Conservation (phyloP, 345 rosid genomes). For the Cardiospermum halicacabum region DNA sequence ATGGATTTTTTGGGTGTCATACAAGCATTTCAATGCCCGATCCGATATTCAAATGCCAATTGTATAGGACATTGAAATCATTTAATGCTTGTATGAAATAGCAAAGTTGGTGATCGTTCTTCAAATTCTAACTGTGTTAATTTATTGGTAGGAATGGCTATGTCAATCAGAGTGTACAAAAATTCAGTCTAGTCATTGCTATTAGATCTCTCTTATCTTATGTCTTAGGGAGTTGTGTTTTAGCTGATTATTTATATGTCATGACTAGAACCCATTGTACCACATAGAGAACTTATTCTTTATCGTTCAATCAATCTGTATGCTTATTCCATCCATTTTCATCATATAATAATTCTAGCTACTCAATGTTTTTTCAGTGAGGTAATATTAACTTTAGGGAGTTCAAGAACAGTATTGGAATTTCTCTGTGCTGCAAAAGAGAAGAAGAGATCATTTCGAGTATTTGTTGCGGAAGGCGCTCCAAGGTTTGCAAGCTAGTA, state of each 20-base stretch:
- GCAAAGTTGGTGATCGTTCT: not conserved
- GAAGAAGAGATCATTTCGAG: constrained; percentile 91
- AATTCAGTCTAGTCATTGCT: not conserved
- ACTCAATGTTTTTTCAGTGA: constrained; percentile 54
- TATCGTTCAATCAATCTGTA: not conserved
- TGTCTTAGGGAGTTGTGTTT: not conserved
- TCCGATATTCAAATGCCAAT: no score
- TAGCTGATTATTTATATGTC: not conserved
- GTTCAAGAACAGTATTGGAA: constrained; percentile 93
- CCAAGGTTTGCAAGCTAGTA: constrained; percentile 62
- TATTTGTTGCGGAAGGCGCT: constrained; percentile 97
- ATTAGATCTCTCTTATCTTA: not conserved
- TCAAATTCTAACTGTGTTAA: not conserved
- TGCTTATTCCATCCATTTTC: not conserved
- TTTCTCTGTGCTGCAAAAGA: constrained; percentile 97
- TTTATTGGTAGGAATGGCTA: not conserved
- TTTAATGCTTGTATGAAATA: not conserved
- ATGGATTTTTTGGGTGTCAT: not conserved
- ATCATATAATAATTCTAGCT: constrained; percentile 7
- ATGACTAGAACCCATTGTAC: not conserved
- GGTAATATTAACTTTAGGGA: constrained; percentile 93
- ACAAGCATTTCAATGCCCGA: not conserved
- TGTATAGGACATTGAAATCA: no score
- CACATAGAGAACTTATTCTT: not conserved
- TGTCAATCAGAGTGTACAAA: not conserved